Conservation (phyloP, 495 filamentous ascomycete species). For the Wilcoxina mikolae region DNA sequence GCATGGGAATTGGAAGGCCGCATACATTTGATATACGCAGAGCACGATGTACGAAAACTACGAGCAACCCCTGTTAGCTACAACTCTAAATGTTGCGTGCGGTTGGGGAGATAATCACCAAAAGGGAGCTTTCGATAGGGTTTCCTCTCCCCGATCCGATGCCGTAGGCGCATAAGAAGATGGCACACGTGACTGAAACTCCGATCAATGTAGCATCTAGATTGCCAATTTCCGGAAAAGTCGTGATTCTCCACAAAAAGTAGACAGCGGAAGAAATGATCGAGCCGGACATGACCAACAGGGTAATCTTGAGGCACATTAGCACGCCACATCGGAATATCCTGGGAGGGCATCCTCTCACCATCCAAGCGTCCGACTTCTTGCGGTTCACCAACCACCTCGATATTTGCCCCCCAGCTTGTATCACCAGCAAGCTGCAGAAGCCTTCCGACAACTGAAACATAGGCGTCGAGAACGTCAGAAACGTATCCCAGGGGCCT, state of each 20-base stretch:
- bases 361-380: slow-evolving; percentile 93
- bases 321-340: slow-evolving; percentile 17
- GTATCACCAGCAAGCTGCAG: slow-evolving; percentile 89
- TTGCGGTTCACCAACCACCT: slow-evolving; percentile 80
- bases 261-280: slow-evolving; percentile 88
- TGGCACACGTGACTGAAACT: slow-evolving; percentile 72
- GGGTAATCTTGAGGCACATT: slow-evolving; percentile 50
- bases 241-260: slow-evolving; percentile 87
- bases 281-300: slow-evolving; percentile 74
- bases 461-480: slow-evolving; percentile 85
- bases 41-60: slow-evolving; percentile 86
- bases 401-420: slow-evolving; percentile 87
- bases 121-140: slow-evolving; percentile 83
- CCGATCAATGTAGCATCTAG: slow-evolving; percentile 90
- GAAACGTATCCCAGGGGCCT: slow-evolving; percentile 73
- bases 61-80: slow-evolving; percentile 6
- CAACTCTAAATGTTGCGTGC: too few relatives aligned
- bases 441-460: slow-evolving; percentile 94
- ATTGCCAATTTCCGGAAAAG: slow-evolving; percentile 83
- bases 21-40: slow-evolving; percentile 80
- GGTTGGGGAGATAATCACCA: slow-evolving; percentile 30
- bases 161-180: slow-evolving; percentile 85
- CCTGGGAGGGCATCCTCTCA: slow-evolving; percentile 34
- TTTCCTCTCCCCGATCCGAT: slow-evolving; percentile 91
- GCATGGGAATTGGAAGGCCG: neutral